Conservation (phyloP, 768 basidiomycete species). For the Leucocoprinus leucothites region DNA sequence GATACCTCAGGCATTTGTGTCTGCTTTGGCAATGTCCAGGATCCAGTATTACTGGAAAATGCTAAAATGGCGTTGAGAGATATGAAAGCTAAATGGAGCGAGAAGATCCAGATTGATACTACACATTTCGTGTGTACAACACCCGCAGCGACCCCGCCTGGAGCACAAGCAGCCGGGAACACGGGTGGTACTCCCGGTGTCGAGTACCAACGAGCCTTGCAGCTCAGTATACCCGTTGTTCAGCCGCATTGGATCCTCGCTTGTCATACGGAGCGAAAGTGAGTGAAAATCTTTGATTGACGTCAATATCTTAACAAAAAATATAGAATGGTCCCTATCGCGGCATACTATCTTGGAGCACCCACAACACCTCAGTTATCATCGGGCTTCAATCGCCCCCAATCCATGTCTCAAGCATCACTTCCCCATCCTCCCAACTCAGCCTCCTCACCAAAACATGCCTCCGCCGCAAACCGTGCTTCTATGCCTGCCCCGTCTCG, state of each 20-base stretch:
- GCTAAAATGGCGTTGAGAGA: conserved; percentile 76
- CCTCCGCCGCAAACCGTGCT: conserved; percentile 47
- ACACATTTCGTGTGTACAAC: conserved; percentile 98
- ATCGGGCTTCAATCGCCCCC: conserved; percentile 46
- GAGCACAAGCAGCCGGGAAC: conserved; percentile 53
- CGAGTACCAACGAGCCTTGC: conserved; percentile 93
- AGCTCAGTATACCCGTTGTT: conserved; percentile 91
- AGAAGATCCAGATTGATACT: conserved; percentile 95
- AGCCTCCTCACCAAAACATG: conserved; percentile 30
- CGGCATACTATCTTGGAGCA: conserved; percentile 76
- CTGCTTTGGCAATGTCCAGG: conserved; percentile 90
- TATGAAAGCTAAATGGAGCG: conserved; percentile 89
- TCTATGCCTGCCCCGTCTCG: conserved; percentile 66
- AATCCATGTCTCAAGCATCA: conserved; percentile 74
- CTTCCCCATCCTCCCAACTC: conserved; percentile 40
- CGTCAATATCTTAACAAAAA: background rate
- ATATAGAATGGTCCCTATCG: conserved; percentile 82
- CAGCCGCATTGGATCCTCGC: conserved; percentile 95
- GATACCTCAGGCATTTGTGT: conserved; percentile 95
- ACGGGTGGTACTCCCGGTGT: conserved; percentile 63
- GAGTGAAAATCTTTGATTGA: conserved; percentile 19
- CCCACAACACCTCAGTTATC: conserved; percentile 41
- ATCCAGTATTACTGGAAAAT: conserved; percentile 70
- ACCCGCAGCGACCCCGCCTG: conserved; percentile 64
- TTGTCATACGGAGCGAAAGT: conserved; percentile 84